These are phyloP conservation scores for Blastobotrys chiropterorum DNA, from an alignment of 805 yeast genomes.

Conservation along the genomic window DNA sequence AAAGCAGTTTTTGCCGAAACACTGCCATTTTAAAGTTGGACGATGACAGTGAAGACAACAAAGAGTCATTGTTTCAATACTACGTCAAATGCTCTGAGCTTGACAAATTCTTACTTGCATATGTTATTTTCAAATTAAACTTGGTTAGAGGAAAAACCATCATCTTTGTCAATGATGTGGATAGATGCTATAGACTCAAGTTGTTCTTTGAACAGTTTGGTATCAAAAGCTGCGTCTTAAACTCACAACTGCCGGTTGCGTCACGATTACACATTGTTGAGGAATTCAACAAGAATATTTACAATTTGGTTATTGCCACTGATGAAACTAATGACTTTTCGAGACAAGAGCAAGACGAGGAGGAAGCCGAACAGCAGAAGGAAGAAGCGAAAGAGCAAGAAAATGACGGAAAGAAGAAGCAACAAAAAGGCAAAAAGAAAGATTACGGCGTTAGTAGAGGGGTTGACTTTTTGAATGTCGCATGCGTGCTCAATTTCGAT, in stretches of 20 bases:
- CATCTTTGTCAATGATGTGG: slow-evolving; percentile 87
- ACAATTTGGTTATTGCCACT: slow-evolving; percentile 84
- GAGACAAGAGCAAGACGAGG: slow-evolving; percentile 41
- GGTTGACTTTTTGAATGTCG: slow-evolving; percentile 91
- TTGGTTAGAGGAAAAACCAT: slow-evolving; percentile 87
- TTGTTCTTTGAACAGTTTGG: slow-evolving; percentile 94
- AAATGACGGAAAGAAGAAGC: slow-evolving; percentile 16
- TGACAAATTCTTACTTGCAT: slow-evolving; percentile 85
- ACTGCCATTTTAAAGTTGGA: slow-evolving; percentile 79
- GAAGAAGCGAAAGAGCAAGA: slow-evolving; percentile 6
- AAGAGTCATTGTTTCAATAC: slow-evolving; percentile 66
- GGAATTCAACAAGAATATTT: slow-evolving; percentile 86
- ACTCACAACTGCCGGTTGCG: slow-evolving; percentile 87
- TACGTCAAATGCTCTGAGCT: slow-evolving; percentile 82
- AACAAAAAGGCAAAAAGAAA: slow-evolving; percentile 42
- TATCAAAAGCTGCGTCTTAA: slow-evolving; percentile 76
- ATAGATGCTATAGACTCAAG: slow-evolving; percentile 89
- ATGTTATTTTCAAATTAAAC: slow-evolving; percentile 83
- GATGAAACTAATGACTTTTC: slow-evolving; percentile 72
- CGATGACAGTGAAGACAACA: slow-evolving; percentile 48
- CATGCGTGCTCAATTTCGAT: slow-evolving; percentile 94
- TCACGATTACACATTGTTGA: slow-evolving; percentile 94
- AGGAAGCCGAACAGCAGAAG: slow-evolving; percentile 26
- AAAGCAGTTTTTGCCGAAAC: slow-evolving; percentile 66
- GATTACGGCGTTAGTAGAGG: slow-evolving; percentile 97